Conservation (phyloP, 1,139 yeast species). For the Groenewaldozyma sp. region DNA sequence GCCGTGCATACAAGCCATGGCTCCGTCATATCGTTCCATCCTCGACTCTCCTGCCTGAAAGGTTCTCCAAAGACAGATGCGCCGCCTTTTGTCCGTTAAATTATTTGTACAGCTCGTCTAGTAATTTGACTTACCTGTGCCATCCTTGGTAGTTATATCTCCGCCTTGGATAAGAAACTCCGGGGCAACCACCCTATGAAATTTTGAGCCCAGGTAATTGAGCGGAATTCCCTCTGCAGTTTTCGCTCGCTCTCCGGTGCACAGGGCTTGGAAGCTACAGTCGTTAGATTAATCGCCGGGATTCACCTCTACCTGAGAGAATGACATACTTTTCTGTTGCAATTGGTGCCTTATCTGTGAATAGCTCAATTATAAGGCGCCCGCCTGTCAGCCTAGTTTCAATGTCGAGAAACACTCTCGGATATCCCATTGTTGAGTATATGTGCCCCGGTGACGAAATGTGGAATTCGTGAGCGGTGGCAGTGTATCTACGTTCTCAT, state of each 20-base stretch:
- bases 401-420: constrained; percentile 49
- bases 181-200: constrained; percentile 59
- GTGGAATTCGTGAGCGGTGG: too few species aligned
- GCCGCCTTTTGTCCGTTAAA: constrained; percentile 17
- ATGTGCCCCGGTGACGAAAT: too few species aligned
- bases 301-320: neutral
- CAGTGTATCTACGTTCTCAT: too few species aligned
- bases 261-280: constrained; percentile 22
- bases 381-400: constrained; percentile 43
- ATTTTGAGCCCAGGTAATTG: constrained; percentile 37
- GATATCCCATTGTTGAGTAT: neutral
- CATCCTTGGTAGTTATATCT: constrained; percentile 38
- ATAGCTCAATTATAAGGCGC: constrained; percentile 56
- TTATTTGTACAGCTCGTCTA: neutral
- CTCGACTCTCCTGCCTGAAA: constrained; percentile 56
- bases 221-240: constrained; percentile 3
- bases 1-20: constrained; percentile 47
- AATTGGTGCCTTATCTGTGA: constrained; percentile 45
- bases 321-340: constrained; percentile 45
- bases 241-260: constrained; percentile 21
- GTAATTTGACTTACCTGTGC: constrained; percentile 10
- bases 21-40: constrained; percentile 22
- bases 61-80: constrained; percentile 24
- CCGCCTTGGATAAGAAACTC: constrained; percentile 82
- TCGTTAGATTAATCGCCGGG: neutral